Percentiles rank a stretch among this genome's conserved stretches.
These are phyloP conservation scores for Leishmania guyanensis DNA, from an alignment of 208 protist species.

Conservation along the genomic window DNA sequence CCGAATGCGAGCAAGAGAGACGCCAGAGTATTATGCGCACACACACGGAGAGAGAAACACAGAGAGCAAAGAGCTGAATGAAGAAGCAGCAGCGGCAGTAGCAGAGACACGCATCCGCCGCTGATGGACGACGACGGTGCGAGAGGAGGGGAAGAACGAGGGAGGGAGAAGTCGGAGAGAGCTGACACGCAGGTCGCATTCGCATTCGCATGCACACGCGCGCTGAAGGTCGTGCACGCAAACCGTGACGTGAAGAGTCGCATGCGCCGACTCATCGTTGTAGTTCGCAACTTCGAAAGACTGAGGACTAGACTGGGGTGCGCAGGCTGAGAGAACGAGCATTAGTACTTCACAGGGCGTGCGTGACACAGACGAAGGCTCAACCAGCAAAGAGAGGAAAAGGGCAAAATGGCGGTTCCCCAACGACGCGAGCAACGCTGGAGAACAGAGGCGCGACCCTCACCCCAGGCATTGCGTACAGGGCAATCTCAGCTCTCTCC, in stretches of 20 bases:
- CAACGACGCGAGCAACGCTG: background rate
- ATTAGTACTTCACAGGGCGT: background rate
- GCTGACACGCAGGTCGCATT: background rate
- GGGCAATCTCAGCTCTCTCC: background rate
- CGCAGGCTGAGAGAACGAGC: too few relatives aligned
- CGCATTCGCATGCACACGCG: background rate
- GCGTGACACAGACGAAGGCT: background rate
- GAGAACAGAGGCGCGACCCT: background rate
- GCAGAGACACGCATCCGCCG: background rate
- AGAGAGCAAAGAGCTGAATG: background rate
- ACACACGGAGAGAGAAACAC: conserved; percentile 5
- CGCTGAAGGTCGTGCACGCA: background rate
- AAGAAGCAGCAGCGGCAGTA: background rate
- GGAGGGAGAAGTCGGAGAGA: background rate
- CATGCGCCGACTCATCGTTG: background rate
- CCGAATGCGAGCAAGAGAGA: background rate
- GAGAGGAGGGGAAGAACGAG: background rate
- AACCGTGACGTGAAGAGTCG: background rate
- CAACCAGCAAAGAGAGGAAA: background rate
- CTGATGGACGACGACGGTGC: background rate
- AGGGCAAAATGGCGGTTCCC: background rate
- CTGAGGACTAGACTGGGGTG: too few relatives aligned
- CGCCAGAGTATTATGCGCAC: background rate
- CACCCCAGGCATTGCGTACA: background rate
- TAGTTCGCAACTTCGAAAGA: too few relatives aligned